These are phyloP conservation scores for Kwoniella shandongensis DNA, from an alignment of 768 basidiomycete genomes.

Conservation along the genomic window DNA sequence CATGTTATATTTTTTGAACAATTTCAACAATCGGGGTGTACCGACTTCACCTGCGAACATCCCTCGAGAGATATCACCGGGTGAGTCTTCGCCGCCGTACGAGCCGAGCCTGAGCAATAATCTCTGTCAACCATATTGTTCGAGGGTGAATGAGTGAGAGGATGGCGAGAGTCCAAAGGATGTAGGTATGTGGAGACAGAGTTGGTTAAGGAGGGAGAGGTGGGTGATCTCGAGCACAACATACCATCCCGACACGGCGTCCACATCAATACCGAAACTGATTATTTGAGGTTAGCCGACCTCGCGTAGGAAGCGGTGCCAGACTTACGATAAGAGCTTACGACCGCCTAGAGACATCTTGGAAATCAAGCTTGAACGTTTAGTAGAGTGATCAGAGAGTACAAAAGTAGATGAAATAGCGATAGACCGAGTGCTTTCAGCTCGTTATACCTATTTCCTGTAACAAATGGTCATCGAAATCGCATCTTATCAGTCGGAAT, in stretches of 20 bases:
- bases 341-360: conserved; percentile 18
- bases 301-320: background rate
- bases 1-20: conserved; percentile 70
- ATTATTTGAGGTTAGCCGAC: background rate
- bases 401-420: no score
- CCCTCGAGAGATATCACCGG: conserved; percentile 68
- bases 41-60: conserved; percentile 78
- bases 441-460: no score
- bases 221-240: no score
- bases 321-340: conserved; percentile 15
- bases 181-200: no score
- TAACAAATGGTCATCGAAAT: no score
- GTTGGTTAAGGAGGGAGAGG: no score
- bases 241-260: conserved; percentile 74
- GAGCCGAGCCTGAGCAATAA: conserved; percentile 65
- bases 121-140: no score
- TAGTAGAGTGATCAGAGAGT: background rate
- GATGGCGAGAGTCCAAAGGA: no score
- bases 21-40: conserved; percentile 65
- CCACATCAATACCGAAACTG: conserved; percentile 65
- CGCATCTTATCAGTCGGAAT: no score
- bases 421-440: no score
- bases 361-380: background rate
- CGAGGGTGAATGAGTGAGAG: no score
- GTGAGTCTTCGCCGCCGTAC: conserved; percentile 73